Evolutionary conservation across 306 rosid genomes (phyloP).

Genomic region (Hippophae gyantsensis): DNA sequence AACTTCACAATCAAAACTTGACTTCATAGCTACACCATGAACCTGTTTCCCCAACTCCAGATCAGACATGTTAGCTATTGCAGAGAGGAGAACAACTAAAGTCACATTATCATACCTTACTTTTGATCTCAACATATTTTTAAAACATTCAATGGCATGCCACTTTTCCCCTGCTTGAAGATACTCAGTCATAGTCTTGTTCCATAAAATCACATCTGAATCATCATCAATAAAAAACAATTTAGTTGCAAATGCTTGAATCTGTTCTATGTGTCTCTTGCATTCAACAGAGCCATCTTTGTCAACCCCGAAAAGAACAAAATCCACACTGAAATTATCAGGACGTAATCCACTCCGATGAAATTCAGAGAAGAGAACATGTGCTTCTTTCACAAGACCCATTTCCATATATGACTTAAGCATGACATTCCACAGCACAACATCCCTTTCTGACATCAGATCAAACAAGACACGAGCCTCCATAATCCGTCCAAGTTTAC

Average conservation of each 20-base stretch:
- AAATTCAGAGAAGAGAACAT: slow-evolving; percentile 42
- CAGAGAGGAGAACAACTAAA: slow-evolving; percentile 42
- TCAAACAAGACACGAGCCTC: slow-evolving; percentile 67
- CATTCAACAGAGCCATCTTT: slow-evolving; percentile 25
- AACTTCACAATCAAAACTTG: slow-evolving; percentile 30
- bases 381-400: slow-evolving; percentile 34
- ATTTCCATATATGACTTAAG: slow-evolving; percentile 54
- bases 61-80: slow-evolving; percentile 25
- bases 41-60: slow-evolving; percentile 54
- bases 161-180: slow-evolving; percentile 39
- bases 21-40: slow-evolving; percentile 43
- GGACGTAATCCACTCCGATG: slow-evolving; percentile 52
- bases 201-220: slow-evolving; percentile 45
- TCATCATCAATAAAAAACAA: slow-evolving; percentile 22
- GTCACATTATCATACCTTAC: slow-evolving; percentile 43
- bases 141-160: slow-evolving; percentile 46
- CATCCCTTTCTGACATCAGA: slow-evolving; percentile 54
- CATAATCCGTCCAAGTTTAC: slow-evolving; percentile 34
- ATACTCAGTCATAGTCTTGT: slow-evolving; percentile 44
- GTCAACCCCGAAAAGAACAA: slow-evolving; percentile 37
- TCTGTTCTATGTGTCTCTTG: slow-evolving; percentile 38
- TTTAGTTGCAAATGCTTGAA: slow-evolving; percentile 52
- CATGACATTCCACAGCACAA: slow-evolving; percentile 73
- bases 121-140: slow-evolving; percentile 31
- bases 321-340: slow-evolving; percentile 33